Evolutionary conservation across 2,329 filamentous ascomycete genomes (phyloP).

Genomic region (Pyrenochaeta sp.): DNA sequence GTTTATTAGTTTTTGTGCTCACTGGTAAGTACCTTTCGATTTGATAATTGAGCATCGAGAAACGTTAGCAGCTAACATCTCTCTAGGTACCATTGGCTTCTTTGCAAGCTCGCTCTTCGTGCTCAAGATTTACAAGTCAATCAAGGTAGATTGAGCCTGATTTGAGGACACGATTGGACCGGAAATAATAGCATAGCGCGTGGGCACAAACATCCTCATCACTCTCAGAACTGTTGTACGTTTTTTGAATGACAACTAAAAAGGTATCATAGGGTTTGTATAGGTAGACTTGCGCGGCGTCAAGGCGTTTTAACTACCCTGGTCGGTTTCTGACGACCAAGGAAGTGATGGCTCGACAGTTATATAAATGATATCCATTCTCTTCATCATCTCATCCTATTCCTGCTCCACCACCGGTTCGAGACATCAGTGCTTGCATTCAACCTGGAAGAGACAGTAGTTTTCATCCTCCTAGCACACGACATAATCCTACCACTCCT

Average conservation of each 20-base stretch:
- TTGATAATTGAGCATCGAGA: background rate
- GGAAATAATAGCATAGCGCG: background rate
- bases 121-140: slow-evolving; percentile 92
- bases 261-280: slow-evolving; percentile 1
- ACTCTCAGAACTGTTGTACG: background rate
- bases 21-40: slow-evolving; percentile 71
- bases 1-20: slow-evolving; percentile 90
- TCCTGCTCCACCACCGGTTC: background rate
- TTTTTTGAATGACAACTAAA: background rate
- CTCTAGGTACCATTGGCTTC: slow-evolving; percentile 88
- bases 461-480: background rate
- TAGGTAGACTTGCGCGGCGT: slow-evolving; percentile 10
- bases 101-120: slow-evolving; percentile 95
- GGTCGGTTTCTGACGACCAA: background rate
- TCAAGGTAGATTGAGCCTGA: slow-evolving; percentile 84
- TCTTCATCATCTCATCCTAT: background rate
- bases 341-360: background rate
- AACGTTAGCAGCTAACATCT: slow-evolving; percentile 14
- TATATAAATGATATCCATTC: background rate
- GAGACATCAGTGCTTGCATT: background rate
- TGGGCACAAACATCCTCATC: background rate
- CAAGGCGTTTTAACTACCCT: slow-evolving; percentile 1
- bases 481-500: slow-evolving; percentile 1
- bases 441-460: background rate
- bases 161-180: background rate